Evolutionary conservation across 305 asterid genomes (phyloP).

Genomic region (Coffea humblotiana): DNA sequence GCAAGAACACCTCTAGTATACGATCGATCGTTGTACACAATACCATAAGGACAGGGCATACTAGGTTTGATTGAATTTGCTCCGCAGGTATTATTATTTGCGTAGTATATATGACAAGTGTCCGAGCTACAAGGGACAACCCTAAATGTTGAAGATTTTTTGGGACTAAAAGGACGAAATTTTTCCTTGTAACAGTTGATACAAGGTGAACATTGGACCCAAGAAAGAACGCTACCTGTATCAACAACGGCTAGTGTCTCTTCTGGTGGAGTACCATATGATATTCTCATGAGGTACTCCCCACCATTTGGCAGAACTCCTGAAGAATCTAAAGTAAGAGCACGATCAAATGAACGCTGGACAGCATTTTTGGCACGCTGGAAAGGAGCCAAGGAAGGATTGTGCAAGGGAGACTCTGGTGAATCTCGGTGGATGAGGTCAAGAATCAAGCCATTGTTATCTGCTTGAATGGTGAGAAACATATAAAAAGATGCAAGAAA

Average conservation of each 20-base stretch:
- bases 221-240: conserved; percentile 52
- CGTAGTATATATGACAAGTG: background rate
- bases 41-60: conserved; percentile 31
- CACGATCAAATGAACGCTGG: background rate
- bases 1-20: conserved; percentile 40
- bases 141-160: conserved; percentile 39
- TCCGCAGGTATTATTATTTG: background rate
- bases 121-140: conserved; percentile 8
- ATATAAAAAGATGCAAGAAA: too few species aligned
- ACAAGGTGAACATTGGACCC: conserved; percentile 65
- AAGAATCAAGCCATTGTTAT: too few species aligned
- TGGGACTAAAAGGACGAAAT: conserved; percentile 40
- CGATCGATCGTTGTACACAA: conserved; percentile 36
- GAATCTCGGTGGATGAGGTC: too few species aligned
- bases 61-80: background rate
- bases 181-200: conserved; percentile 35
- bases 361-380: background rate
- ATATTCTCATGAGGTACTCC: conserved; percentile 46
- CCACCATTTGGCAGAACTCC: conserved; percentile 17
- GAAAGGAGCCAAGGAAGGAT: background rate
- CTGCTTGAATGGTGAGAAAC: too few species aligned
- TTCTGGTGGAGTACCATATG: conserved; percentile 39
- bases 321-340: background rate
- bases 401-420: too few species aligned
- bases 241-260: conserved; percentile 51